Conservation (phyloP, 2,329 filamentous ascomycete genomes). For the Triangularia setosa region DNA sequence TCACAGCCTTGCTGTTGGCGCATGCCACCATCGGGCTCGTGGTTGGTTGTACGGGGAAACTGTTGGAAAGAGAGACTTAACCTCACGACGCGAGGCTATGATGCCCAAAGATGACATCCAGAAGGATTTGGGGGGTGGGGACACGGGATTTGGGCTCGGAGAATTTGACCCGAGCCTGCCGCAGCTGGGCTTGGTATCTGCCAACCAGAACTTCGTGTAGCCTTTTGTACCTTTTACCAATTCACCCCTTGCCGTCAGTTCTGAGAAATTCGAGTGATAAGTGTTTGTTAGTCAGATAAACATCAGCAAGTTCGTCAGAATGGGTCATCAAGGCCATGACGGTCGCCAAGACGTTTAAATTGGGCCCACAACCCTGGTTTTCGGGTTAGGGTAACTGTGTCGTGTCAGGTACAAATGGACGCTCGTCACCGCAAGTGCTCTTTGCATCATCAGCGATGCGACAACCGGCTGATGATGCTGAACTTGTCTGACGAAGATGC, state of each 20-base stretch:
- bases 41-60: not conserved
- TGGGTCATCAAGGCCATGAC: not conserved
- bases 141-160: constrained; percentile 7
- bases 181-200: not conserved
- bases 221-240: not conserved
- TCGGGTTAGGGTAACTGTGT: not conserved
- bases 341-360: not conserved
- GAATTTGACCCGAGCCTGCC: not conserved
- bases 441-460: not conserved
- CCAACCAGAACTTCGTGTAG: constrained; percentile 5
- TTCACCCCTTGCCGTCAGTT: constrained; percentile 8
- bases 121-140: not conserved
- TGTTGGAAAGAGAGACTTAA: not conserved
- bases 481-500: not conserved
- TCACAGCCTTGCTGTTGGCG: not conserved
- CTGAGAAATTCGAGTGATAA: not conserved
- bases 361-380: not conserved
- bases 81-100: constrained; percentile 3
- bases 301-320: not conserved
- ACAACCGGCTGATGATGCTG: not conserved
- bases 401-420: not conserved
- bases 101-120: not conserved
- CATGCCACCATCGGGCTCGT: not conserved
- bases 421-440: not conserved
- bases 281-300: not conserved